Base-by-base conservation (phyloP, 306 rosid genomes). In the Dalbergia cultrata region DNA sequence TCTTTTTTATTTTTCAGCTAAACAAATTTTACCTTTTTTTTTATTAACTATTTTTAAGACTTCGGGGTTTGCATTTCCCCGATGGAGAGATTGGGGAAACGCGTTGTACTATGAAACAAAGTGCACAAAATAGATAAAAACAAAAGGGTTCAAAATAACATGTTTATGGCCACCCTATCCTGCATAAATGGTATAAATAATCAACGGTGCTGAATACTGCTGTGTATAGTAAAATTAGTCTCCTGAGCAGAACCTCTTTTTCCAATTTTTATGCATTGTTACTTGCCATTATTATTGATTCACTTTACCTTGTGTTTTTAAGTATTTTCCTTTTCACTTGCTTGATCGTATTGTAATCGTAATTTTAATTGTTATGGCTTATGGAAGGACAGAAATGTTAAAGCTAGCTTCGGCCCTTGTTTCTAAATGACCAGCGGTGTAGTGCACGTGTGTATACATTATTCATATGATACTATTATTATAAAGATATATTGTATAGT, bases 391-490 rank as follows among this genome's bases (percentile, higher is more conserved):
- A 37, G 39, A 60, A 54, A 39, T 45, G 59, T 17, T n/a, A 49
- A 49, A 31, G 74, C 26, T 72, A 18, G 74, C 75, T 16, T 52
- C 4, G 80, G 79, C 54, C 41, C 77, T 18, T 52, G 50, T 34
- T 81, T 62, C 75, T 1, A 70, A 75, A 53, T 10, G 8, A 77
- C 33, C 39, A 74, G 67, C 73, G 93, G 93, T 86, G 39, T 34
- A 77, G 67, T 76, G 93, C 97, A 88, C 97, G 97, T 89, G 93
- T 80, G 90, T 67, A 74, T 52, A 37, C n/a, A 75, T 4, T 3
- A 13, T 3, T 26, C 34, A 59, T 33, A 47, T 8, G 19, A 59
- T 52, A 13, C 4, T 5, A 5, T 12, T 47, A 49, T 81, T 82
- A 83, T 75, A 78, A 6, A 21, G 19, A 49, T 16, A 6, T 54